These are phyloP conservation scores for Phytophthora citricola DNA, from an alignment of 352 stramenopile species.

Conservation along the genomic window DNA sequence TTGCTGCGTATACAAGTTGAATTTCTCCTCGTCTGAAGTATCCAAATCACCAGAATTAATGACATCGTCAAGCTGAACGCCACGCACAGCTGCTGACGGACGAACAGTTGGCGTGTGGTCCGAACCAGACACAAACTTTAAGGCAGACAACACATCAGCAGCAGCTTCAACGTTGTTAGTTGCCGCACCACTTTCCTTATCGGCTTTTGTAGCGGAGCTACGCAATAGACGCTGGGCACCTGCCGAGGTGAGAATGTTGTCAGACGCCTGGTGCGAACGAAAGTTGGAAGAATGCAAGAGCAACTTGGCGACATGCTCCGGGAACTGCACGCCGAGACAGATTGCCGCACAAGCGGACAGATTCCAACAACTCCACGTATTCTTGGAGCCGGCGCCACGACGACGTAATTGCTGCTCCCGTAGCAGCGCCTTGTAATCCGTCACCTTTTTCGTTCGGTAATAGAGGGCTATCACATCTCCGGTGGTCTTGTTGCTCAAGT, in stretches of 20 bases:
- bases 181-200: slow-evolving; percentile 4
- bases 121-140: slow-evolving; percentile 41
- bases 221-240: slow-evolving; percentile 64
- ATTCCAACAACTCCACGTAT: slow-evolving; percentile 91
- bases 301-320: slow-evolving; percentile 63
- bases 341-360: slow-evolving; percentile 84
- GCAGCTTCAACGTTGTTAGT: slow-evolving; percentile 2
- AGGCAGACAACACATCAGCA: slow-evolving; percentile 27
- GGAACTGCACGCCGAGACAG: slow-evolving; percentile 85
- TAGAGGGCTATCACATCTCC: slow-evolving; percentile 98
- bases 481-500: slow-evolving; percentile 95
- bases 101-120: slow-evolving; percentile 36
- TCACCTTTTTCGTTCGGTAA: slow-evolving; percentile 98
- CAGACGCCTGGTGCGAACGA: slow-evolving; percentile 83
- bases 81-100: slow-evolving; percentile 1
- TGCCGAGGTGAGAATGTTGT: slow-evolving; percentile 85
- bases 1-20: slow-evolving; percentile 68
- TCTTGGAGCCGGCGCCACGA: slow-evolving; percentile 85
- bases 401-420: slow-evolving; percentile 89
- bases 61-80: slow-evolving; percentile 33
- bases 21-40: slow-evolving; percentile 43
- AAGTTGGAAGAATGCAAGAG: slow-evolving; percentile 86
- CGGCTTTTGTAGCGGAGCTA: slow-evolving; percentile 20
- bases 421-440: slow-evolving; percentile 96
- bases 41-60: slow-evolving; percentile 31